These are phyloP conservation scores for Colletotrichum australisinense DNA, from an alignment of 2,329 filamentous ascomycete genomes.

Conservation along the genomic window DNA sequence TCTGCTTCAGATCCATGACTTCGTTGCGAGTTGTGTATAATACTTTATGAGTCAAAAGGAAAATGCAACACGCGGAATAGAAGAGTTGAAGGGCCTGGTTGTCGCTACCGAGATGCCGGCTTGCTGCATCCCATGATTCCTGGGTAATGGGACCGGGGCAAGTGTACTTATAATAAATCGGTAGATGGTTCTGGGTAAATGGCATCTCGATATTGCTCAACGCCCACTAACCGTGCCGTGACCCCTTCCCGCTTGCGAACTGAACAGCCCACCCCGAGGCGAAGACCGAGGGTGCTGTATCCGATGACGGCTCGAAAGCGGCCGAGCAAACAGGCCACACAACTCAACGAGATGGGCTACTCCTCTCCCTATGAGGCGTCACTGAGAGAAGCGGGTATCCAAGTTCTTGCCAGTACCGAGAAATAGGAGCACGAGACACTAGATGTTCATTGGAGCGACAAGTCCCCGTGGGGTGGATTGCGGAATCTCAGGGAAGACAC, in stretches of 20 bases:
- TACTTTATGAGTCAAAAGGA: neutral
- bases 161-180: slow-evolving; percentile 16
- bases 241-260: neutral
- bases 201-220: slow-evolving; percentile 6
- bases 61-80: neutral
- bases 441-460: slow-evolving; percentile 17
- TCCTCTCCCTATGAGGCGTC: slow-evolving; percentile 5
- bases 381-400: neutral
- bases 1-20: slow-evolving; percentile 22
- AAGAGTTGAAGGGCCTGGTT: too few species aligned
- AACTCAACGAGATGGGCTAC: neutral
- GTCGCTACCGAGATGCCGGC: neutral
- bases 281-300: neutral
- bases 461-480: slow-evolving; percentile 15
- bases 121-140: neutral
- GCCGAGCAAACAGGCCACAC: neutral
- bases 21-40: neutral
- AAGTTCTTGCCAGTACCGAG: neutral
- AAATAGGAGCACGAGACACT: slow-evolving; percentile 3
- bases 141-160: neutral
- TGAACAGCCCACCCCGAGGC: neutral
- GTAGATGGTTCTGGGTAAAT: neutral
- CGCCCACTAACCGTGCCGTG: neutral
- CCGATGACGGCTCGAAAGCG: neutral
- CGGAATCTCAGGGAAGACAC: neutral